Evolutionary conservation across 768 basidiomycete species (phyloP), one percentile per base, ranked within the genome.

Genomic region (Termitomyces sp.): DNA sequence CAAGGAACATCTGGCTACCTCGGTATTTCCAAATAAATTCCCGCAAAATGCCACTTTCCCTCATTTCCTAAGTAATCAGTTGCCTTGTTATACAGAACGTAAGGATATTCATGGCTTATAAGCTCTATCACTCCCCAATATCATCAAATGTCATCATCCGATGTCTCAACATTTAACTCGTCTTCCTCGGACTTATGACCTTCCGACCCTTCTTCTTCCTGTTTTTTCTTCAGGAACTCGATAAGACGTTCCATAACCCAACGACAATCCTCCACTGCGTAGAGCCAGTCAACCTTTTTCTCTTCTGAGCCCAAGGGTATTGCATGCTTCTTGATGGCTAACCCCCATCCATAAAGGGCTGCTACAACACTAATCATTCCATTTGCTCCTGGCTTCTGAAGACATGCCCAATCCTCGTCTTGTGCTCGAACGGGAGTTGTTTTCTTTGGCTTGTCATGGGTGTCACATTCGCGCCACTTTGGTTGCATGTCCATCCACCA

Each of bases 401-500:
- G 55, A 14, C 29, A 41, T 27, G 11, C 42, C 55, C 55, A 56
- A 7, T 56, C 47, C 27, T 56, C 42, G 12, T 54, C 55, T 19
- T 48, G 16, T 8, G n/a, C 27, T 31, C 19, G 14, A 9, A 31
- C 3, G 11, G 47, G 55, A 11, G 8, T 8, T 11, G n/a, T 6
- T 32, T 34, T n/a, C n/a, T 29, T 31, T 41, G 48, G 48, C 32
- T 34, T 56, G 21, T n/a, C 41, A 14, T 23, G 25, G n/a, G 48
- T 23, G 25, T 34, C 48, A 34, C 2, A 10, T 25, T 27, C 10
- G 19, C 41, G 47, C 56, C 56, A 56, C 11, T 27, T 16, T 19
- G 56, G 48, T 37, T 56, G 56, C 25, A 56, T 34, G 23, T 19
- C 23, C 14, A 5, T 42, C 56, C 56, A 56, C 56, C 56, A 56